Evolutionary conservation across 805 yeast species (phyloP).

Genomic region (Yamadazyma endophytica): DNA sequence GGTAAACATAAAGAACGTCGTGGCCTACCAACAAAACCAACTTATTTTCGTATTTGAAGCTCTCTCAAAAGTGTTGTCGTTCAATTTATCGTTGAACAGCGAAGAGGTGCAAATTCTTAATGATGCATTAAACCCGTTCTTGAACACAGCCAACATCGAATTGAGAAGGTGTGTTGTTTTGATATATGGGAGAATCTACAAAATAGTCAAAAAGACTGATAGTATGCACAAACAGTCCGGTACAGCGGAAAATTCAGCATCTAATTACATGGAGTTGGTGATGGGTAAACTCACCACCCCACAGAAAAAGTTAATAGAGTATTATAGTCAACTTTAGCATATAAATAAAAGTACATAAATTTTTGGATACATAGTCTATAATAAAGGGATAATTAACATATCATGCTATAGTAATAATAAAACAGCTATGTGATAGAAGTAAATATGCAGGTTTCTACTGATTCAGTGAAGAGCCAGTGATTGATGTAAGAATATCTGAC

Average conservation of each 20-base stretch:
- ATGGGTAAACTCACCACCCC: constrained; percentile 36
- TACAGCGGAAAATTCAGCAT: no score
- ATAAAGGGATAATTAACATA: no score
- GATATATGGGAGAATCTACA: constrained; percentile 34
- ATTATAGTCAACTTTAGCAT: constrained; percentile 41
- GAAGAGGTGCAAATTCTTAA: constrained; percentile 23
- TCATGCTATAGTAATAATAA: no score
- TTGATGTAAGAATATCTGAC: no score
- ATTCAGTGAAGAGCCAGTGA: no score
- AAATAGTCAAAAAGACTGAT: constrained; percentile 14
- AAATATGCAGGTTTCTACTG: no score
- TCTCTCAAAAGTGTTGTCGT: constrained; percentile 20
- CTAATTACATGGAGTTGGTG: constrained; percentile 21
- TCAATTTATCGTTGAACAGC: constrained; percentile 14
- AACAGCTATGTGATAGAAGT: no score
- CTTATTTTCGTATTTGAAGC: constrained; percentile 16
- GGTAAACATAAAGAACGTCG: no score
- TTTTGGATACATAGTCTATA: no score
- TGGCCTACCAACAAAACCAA: neutral
- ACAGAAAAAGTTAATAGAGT: constrained; percentile 45
- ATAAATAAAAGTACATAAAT: no score
- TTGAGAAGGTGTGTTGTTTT: constrained; percentile 34
- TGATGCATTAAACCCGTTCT: constrained; percentile 18
- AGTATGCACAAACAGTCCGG: constrained; percentile 3
- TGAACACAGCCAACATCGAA: constrained; percentile 28